Percentiles rank a stretch among this genome's conserved stretches.
These are phyloP conservation scores for Terana coerulea DNA, from an alignment of 768 basidiomycete genomes.

Conservation along the genomic window DNA sequence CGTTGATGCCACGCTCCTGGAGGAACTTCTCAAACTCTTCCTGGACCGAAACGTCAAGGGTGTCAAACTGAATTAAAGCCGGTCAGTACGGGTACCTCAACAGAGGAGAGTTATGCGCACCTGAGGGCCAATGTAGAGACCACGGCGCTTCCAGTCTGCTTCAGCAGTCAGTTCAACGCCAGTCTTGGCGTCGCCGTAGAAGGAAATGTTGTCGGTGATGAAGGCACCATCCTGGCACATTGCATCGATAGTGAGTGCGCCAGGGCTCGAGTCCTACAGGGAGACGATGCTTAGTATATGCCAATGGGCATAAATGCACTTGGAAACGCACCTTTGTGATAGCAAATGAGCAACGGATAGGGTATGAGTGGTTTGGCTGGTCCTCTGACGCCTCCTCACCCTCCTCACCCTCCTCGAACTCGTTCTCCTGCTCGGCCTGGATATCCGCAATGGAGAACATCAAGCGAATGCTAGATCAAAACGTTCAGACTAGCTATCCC, in stretches of 20 bases:
- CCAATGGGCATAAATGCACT: not conserved
- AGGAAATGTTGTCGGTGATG: slow-evolving; percentile 86
- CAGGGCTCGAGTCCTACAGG: slow-evolving; percentile 44
- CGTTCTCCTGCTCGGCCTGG: slow-evolving; percentile 40
- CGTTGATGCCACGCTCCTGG: slow-evolving; percentile 86
- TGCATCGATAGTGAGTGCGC: slow-evolving; percentile 77
- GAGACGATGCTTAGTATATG: not conserved
- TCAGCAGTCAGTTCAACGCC: slow-evolving; percentile 81
- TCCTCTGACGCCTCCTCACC: slow-evolving; percentile 38
- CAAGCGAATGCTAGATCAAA: slow-evolving; percentile 64
- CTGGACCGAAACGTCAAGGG: slow-evolving; percentile 83
- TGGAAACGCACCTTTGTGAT: slow-evolving; percentile 71
- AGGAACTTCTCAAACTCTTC: slow-evolving; percentile 90
- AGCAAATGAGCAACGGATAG: slow-evolving; percentile 75
- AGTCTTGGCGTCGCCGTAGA: slow-evolving; percentile 67
- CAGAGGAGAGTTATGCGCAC: slow-evolving; percentile 33
- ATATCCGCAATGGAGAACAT: slow-evolving; percentile 94
- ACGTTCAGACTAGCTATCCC: not conserved
- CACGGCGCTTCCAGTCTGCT: slow-evolving; percentile 91
- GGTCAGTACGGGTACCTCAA: not conserved
- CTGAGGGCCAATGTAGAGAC: slow-evolving; percentile 89
- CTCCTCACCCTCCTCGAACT: slow-evolving; percentile 34
- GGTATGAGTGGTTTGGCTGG: slow-evolving; percentile 45
- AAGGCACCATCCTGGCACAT: slow-evolving; percentile 77
- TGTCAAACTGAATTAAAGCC: slow-evolving; percentile 68